Evolutionary conservation across 352 stramenopile genomes (phyloP).

Genomic region (Thraustochytrium striatum): DNA sequence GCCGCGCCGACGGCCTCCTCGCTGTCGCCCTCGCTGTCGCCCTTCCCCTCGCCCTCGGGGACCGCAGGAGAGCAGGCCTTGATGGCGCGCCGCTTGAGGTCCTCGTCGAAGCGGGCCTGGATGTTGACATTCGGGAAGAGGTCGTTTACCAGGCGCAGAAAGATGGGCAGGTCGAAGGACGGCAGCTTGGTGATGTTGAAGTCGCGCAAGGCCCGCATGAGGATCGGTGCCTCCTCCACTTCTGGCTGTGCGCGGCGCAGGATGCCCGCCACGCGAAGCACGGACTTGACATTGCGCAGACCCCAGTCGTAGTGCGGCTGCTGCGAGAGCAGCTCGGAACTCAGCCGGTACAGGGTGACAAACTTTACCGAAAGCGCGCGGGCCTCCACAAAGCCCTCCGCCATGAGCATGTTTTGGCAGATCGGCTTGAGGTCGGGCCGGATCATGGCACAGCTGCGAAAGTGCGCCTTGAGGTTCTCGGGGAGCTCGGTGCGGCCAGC

Average conservation of each 20-base stretch:
- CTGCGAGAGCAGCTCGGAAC: constrained; percentile 88
- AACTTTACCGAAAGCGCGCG: constrained; percentile 94
- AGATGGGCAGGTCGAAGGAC: constrained; percentile 88
- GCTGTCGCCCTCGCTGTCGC: not conserved
- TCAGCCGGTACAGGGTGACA: constrained; percentile 97
- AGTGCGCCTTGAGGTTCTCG: constrained; percentile 97
- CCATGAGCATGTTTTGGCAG: constrained; percentile 99
- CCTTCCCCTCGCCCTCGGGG: not conserved
- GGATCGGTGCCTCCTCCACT: constrained; percentile 82
- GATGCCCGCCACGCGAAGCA: constrained; percentile 82
- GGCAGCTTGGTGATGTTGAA: constrained; percentile 94
- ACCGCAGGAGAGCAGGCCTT: constrained; percentile 62
- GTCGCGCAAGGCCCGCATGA: constrained; percentile 86
- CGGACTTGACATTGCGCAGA: constrained; percentile 81
- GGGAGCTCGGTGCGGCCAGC: constrained; percentile 93
- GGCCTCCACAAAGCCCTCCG: constrained; percentile 96
- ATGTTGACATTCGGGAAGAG: constrained; percentile 80
- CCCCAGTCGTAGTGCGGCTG: constrained; percentile 92
- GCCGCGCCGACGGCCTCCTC: not conserved
- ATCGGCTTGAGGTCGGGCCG: constrained; percentile 96
- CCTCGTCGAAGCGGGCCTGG: constrained; percentile 74
- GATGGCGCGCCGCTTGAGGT: constrained; percentile 75
- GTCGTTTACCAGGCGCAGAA: constrained; percentile 85
- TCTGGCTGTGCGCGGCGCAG: constrained; percentile 82
- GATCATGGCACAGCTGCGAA: constrained; percentile 99